Evolutionary conservation across 306 rosid species (phyloP), one percentile per base, ranked within the genome.

Genomic region (Arachis stenosperma): DNA sequence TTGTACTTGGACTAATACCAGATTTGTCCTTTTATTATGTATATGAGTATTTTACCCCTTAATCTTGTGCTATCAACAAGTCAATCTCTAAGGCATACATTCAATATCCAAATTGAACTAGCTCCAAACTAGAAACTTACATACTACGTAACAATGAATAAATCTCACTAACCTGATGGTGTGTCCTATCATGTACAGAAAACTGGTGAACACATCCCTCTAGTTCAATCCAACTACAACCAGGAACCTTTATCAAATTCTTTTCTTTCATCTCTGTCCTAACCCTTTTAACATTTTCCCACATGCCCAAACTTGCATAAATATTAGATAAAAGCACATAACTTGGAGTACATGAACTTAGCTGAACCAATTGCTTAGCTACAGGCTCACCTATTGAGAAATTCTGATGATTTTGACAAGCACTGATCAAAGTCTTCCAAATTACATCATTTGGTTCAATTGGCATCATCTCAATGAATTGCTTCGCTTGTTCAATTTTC

Each of bases 181-280:
- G 90, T 29, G 87, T 82, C 60, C 81, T 85, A 68, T 88, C 97
- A 55, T 82, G 92, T 27, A 81, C 90, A 69, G 80, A 80, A 72
- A 90, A 90, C 40, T 86, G 86, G 73, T 90, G 97, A 74, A 90
- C 90, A 53, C 11, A 60, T 74, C 94, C 94, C 50, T 74, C 86
- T 5, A 85, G 74, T 75, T 88, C 92, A 82, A 90, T 87, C 89
- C 85, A 84, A 82, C 97, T 90, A 74, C 94, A 82, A 11, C 97
- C 90, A 22, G 84, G 90, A 80, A 81, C 65, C 84, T 90, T 90
- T 71, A 51, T 68, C 27, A 87, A 57, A 6, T 88, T 73, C 42
- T 55, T 84, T 59, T 79, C 91, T 70, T 82, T 85, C 90, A 90
- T 89, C 74, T 44, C 74, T 33, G 54, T 75, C 79, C 97, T 86